Evolutionary conservation across 345 rosid genomes (phyloP).

Genomic region (Linum lewisii): DNA sequence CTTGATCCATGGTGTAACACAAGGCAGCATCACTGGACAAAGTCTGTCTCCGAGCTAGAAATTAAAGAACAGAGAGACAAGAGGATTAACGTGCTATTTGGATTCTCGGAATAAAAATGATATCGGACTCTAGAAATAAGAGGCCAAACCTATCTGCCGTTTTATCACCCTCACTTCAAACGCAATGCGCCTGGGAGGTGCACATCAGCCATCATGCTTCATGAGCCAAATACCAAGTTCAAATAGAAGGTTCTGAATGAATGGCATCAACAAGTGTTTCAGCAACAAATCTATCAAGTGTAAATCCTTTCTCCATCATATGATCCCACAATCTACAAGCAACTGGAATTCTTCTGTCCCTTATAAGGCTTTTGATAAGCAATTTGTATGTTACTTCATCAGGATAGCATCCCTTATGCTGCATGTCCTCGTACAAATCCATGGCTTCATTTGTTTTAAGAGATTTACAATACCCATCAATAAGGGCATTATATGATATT

Average conservation of each 20-base stretch:
- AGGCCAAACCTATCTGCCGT: background rate
- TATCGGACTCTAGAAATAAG: background rate
- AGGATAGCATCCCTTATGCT: conserved; percentile 46
- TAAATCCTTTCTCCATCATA: conserved; percentile 97
- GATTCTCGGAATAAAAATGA: background rate
- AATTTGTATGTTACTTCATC: conserved; percentile 78
- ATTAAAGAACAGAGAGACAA: background rate
- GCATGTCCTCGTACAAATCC: conserved; percentile 64
- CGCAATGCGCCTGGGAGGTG: background rate
- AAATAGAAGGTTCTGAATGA: conserved; percentile 22
- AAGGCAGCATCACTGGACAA: background rate
- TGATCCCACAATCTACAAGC: conserved; percentile 90
- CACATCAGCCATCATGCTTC: background rate
- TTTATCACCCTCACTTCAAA: no score
- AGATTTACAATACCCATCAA: conserved; percentile 66
- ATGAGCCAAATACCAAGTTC: conserved; percentile 24
- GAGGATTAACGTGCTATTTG: background rate
- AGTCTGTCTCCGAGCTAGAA: background rate
- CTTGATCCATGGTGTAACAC: background rate
- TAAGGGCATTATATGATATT: conserved; percentile 69
- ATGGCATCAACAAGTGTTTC: conserved; percentile 51
- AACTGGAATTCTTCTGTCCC: conserved; percentile 40
- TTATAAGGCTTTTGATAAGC: conserved; percentile 66
- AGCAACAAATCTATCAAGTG: conserved; percentile 70
- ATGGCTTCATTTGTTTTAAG: conserved; percentile 51